These are phyloP conservation scores for Thraustochytrium sp. DNA, from an alignment of 352 stramenopile genomes.

Conservation along the genomic window DNA sequence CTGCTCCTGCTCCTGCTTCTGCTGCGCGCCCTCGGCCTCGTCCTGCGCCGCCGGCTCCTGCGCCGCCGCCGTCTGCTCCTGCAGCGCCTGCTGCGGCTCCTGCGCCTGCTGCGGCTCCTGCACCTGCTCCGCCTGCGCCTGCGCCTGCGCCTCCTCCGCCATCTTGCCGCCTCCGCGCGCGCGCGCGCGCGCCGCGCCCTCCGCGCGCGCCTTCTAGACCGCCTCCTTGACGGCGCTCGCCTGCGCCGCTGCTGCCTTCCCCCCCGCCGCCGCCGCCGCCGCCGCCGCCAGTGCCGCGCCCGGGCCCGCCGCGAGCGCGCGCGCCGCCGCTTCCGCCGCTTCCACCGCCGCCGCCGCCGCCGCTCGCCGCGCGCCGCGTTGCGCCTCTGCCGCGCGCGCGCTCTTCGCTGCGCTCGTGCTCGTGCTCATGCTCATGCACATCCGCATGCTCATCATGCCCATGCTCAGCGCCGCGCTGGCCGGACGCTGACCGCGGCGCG, in stretches of 20 bases:
- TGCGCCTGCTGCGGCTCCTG: not conserved
- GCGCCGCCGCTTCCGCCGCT: no score
- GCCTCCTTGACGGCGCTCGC: not conserved
- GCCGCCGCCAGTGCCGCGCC: not conserved
- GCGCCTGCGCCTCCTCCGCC: no score
- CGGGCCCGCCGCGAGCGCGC: no score
- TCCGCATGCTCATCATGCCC: no score
- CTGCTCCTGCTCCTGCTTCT: not conserved
- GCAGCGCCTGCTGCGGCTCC: not conserved
- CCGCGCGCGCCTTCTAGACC: not conserved
- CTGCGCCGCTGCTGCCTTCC: not conserved
- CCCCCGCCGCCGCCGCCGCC: no score
- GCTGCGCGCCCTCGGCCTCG: not conserved
- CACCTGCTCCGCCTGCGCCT: no score
- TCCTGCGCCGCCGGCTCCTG: not conserved
- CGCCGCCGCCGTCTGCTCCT: not conserved
- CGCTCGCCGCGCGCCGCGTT: not conserved
- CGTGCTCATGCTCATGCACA: no score
- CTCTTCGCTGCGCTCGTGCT: no score
- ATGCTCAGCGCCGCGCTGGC: no score
- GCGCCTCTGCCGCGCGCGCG: not conserved
- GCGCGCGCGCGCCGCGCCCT: not conserved
- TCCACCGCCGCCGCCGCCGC: no score
- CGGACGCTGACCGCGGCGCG: no score
- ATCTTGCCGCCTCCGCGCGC: no score